Percentiles rank a stretch among this genome's conserved stretches.
phyloP scores from a whole-genome alignment of 1,139 yeast species.

The Candida pseudocylindracea region DNA sequence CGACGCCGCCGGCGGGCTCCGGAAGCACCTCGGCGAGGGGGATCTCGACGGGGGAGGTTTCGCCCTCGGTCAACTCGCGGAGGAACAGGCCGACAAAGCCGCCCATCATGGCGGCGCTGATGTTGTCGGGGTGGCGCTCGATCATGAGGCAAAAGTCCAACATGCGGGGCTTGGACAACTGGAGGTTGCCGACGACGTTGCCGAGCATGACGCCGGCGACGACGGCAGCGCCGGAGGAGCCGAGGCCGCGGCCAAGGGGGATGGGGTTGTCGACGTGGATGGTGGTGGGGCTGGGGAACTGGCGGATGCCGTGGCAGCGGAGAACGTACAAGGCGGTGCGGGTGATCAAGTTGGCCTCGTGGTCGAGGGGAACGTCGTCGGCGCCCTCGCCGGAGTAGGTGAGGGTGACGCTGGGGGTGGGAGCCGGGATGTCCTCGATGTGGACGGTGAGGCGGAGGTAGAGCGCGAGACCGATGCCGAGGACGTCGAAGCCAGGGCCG shows the following conservation, averaged over 20 bases:
- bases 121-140: constrained; percentile 95
- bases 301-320: constrained; percentile 52
- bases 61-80: constrained; percentile 53
- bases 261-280: constrained; percentile 74
- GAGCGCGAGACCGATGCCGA: constrained; percentile 71
- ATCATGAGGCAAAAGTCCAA: constrained; percentile 90
- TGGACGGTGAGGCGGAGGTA: constrained; percentile 48
- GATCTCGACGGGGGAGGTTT: constrained; percentile 51
- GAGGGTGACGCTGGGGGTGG: constrained; percentile 37
- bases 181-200: constrained; percentile 57
- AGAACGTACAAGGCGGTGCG: constrained; percentile 81
- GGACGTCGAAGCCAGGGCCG: constrained; percentile 95
- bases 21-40: constrained; percentile 76
- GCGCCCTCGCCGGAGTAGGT: constrained; percentile 59
- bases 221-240: constrained; percentile 97
- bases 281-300: constrained; percentile 71
- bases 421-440: constrained; percentile 28
- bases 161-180: constrained; percentile 57
- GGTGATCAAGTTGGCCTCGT: constrained; percentile 70
- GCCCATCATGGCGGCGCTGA: constrained; percentile 98
- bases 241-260: constrained; percentile 90
- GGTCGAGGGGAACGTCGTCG: constrained; percentile 51
- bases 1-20: neutral
- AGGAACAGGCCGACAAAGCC: constrained; percentile 93
- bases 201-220: constrained; percentile 94